A percentile compares a stretch with the other conserved stretches of the same genome.
phyloP scores from a whole-genome alignment of 305 asterid species.

The Vinca major region DNA sequence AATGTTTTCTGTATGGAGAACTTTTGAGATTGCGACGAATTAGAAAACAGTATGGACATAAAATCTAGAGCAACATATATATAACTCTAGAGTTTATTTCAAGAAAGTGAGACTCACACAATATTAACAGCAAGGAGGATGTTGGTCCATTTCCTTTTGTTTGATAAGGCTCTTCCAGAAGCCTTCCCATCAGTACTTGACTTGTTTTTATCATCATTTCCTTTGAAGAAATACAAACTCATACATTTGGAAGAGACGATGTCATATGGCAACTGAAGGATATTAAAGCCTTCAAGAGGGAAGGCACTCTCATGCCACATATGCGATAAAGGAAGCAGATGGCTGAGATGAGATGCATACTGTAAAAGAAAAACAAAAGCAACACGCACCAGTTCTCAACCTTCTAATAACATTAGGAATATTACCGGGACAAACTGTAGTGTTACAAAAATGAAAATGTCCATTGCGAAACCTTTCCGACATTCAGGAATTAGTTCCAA shows the following conservation, averaged over 20 bases:
- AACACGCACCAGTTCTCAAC: conserved; percentile 17
- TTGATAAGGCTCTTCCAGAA: conserved; percentile 37
- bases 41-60: not conserved
- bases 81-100: not conserved
- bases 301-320: conserved; percentile 39
- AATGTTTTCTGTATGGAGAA: conserved; percentile 3
- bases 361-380: conserved; percentile 33
- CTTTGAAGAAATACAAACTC: conserved; percentile 51
- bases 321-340: conserved; percentile 39
- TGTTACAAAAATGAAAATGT: not conserved
- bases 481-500: not conserved
- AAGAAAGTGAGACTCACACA: conserved; percentile 42
- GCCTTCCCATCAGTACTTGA: conserved; percentile 31
- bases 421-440: conserved; percentile 10
- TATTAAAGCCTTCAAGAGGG: conserved; percentile 35
- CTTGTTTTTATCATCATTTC: conserved; percentile 36
- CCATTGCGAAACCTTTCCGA: not conserved
- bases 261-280: conserved; percentile 41
- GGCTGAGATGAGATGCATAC: conserved; percentile 39
- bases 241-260: conserved; percentile 34
- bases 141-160: conserved; percentile 59
- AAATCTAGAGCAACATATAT: not conserved
- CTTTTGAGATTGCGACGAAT: not conserved
- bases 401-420: conserved; percentile 8
- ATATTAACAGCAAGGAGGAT: conserved; percentile 63